Conservation (phyloP, 192 early-diverging fungal genomes). For the Mycoemilia scoparia region DNA sequence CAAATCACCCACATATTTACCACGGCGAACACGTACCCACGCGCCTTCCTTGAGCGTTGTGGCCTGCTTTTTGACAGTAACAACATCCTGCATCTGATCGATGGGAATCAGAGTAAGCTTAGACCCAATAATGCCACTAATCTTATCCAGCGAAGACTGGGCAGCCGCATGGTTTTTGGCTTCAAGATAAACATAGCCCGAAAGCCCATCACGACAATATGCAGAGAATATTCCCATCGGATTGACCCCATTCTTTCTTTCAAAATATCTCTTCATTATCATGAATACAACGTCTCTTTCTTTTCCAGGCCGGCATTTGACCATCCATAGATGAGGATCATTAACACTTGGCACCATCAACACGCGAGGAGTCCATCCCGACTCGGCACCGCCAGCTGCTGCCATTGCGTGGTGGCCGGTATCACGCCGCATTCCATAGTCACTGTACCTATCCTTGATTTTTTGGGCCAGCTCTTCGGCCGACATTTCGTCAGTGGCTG, state of each 20-base stretch:
- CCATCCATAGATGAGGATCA: conserved; percentile 85
- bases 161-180: conserved; percentile 62
- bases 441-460: conserved; percentile 54
- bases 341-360: conserved; percentile 67
- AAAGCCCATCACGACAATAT: conserved; percentile 64
- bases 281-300: conserved; percentile 74
- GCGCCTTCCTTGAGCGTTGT: conserved; percentile 33
- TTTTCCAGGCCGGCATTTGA: conserved; percentile 66
- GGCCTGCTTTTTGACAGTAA: conserved; percentile 51
- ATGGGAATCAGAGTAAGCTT: conserved; percentile 70
- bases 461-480: conserved; percentile 66
- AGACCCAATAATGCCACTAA: conserved; percentile 52
- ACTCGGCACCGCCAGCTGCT: conserved; percentile 30
- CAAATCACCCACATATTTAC: conserved; percentile 85
- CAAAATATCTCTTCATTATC: conserved; percentile 56
- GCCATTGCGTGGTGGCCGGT: conserved; percentile 26
- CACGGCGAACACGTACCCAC: conserved; percentile 83
- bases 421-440: conserved; percentile 26
- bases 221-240: conserved; percentile 59
- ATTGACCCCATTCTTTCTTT: conserved; percentile 37
- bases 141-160: conserved; percentile 50
- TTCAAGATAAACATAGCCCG: conserved; percentile 89
- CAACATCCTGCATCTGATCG: conserved; percentile 77
- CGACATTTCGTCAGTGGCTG: conserved; percentile 61
- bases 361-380: conserved; percentile 43